Evolutionary conservation across 768 basidiomycete genomes (phyloP).

Genomic region (Tylopilus balloui): DNA sequence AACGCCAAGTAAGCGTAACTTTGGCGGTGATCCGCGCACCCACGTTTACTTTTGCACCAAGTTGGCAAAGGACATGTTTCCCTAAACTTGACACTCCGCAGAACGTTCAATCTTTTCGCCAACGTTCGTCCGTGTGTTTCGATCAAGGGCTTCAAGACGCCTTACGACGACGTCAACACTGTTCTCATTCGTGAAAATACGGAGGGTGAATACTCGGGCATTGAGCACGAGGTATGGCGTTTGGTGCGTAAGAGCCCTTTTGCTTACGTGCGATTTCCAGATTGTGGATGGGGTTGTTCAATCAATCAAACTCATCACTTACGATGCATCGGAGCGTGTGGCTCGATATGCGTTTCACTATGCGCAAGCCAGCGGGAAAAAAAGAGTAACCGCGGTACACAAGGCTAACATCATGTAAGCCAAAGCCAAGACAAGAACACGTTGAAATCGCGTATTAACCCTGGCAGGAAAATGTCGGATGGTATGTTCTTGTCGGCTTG

Average conservation of each 20-base stretch:
- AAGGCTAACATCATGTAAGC: conserved; percentile 98
- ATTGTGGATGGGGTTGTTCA: conserved; percentile 97
- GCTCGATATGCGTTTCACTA: conserved; percentile 99
- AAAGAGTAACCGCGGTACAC: conserved; percentile 96
- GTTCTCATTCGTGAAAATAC: conserved; percentile 99
- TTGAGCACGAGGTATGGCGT: conserved; percentile 86
- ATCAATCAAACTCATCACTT: conserved; percentile 98
- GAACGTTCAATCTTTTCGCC: conserved; percentile 98
- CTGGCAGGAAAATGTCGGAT: conserved; percentile 95
- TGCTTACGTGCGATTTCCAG: conserved; percentile 37
- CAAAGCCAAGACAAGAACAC: conserved; percentile 25
- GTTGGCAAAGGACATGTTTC: conserved; percentile 99
- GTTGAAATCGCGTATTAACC: conserved; percentile 12
- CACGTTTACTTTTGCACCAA: conserved; percentile 32
- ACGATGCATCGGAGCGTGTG: conserved; percentile 97
- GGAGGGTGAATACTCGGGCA: conserved; percentile 99
- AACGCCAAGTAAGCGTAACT: conserved; percentile 76
- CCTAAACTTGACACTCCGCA: conserved; percentile 91
- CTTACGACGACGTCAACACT: conserved; percentile 97
- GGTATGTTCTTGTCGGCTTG: conserved; percentile 99
- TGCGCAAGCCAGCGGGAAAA: conserved; percentile 81
- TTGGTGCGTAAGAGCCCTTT: not conserved
- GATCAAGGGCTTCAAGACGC: conserved; percentile 95
- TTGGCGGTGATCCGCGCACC: conserved; percentile 3
- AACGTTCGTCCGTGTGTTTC: conserved; percentile 97